A percentile compares a stretch with the other conserved stretches of the same genome.
These are phyloP conservation scores for Cryphonectria carpinicola DNA, from an alignment of 2,329 filamentous ascomycete genomes.

Conservation along the genomic window DNA sequence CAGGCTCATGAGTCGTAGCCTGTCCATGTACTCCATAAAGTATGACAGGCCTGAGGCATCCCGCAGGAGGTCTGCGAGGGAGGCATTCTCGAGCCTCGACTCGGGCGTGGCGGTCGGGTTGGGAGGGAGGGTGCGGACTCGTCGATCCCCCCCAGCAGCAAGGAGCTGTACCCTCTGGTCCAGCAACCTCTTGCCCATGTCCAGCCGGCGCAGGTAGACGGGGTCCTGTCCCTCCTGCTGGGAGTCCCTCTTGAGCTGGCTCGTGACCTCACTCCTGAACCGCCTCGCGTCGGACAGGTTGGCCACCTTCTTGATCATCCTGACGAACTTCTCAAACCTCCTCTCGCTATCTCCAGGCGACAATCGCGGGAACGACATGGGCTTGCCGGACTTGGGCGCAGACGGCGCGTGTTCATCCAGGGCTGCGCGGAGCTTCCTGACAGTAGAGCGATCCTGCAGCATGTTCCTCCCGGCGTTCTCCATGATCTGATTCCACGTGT, in stretches of 20 bases:
- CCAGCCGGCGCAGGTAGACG: slow-evolving; percentile 83
- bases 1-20: slow-evolving; percentile 80
- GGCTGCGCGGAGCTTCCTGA: slow-evolving; percentile 86
- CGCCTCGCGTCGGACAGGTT: slow-evolving; percentile 91
- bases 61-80: slow-evolving; percentile 83
- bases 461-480: slow-evolving; percentile 85
- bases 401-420: slow-evolving; percentile 92
- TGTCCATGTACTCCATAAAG: slow-evolving; percentile 99
- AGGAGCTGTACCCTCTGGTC: slow-evolving; percentile 88
- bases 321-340: slow-evolving; percentile 92
- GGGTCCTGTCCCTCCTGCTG: slow-evolving; percentile 79
- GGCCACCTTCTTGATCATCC: slow-evolving; percentile 83
- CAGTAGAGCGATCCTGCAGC: slow-evolving; percentile 93
- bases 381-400: slow-evolving; percentile 66
- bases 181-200: slow-evolving; percentile 87
- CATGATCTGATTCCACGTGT: slow-evolving; percentile 97
- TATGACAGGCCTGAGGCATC: slow-evolving; percentile 91
- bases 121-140: slow-evolving; percentile 35
- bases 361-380: slow-evolving; percentile 78
- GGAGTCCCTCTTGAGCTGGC: slow-evolving; percentile 85
- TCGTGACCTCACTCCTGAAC: slow-evolving; percentile 89
- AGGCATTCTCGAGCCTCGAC: slow-evolving; percentile 74
- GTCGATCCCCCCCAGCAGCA: slow-evolving; percentile 65
- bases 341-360: slow-evolving; percentile 82
- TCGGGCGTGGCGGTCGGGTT: slow-evolving; percentile 40